Conservation (phyloP, 2,329 filamentous ascomycete genomes). For the Colletotrichum musicola region DNA sequence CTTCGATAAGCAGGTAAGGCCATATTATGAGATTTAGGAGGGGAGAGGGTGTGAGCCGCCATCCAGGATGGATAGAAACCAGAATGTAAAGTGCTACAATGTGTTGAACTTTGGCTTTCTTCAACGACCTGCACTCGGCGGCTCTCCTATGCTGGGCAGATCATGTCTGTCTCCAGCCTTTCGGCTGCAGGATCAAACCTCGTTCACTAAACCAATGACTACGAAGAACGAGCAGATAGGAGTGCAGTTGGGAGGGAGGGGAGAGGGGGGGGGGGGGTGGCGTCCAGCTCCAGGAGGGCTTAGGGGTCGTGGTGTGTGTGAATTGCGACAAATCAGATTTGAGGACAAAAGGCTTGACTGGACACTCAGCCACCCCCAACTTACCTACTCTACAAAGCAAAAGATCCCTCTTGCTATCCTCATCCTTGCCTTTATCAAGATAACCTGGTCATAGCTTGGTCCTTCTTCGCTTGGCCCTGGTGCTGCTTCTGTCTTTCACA, state of each 20-base stretch:
- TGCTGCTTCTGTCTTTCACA: background rate
- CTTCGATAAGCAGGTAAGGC: too few species aligned
- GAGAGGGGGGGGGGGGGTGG: too few species aligned
- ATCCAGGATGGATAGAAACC: too few species aligned
- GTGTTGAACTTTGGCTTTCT: too few species aligned
- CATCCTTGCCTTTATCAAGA: too few species aligned
- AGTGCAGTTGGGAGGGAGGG: background rate
- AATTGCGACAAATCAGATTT: conserved; percentile 10
- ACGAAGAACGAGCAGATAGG: background rate
- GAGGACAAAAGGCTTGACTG: conserved; percentile 1
- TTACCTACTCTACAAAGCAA: background rate
- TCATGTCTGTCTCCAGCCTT: background rate
- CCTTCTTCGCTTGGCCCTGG: background rate
- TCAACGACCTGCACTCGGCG: too few species aligned
- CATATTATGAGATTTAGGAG: too few species aligned
- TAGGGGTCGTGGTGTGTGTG: conserved; percentile 6
- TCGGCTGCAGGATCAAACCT: background rate
- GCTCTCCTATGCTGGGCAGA: background rate
- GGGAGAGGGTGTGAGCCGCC: too few species aligned
- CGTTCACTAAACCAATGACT: background rate
- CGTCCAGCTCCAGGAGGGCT: conserved; percentile 1
- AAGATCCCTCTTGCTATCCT: background rate
- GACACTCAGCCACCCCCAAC: conserved; percentile 3
- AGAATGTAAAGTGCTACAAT: too few species aligned
- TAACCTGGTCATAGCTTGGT: background rate